These are phyloP conservation scores for Pythium vanterpoolii DNA, from an alignment of 352 stramenopile species.

Conservation along the genomic window DNA sequence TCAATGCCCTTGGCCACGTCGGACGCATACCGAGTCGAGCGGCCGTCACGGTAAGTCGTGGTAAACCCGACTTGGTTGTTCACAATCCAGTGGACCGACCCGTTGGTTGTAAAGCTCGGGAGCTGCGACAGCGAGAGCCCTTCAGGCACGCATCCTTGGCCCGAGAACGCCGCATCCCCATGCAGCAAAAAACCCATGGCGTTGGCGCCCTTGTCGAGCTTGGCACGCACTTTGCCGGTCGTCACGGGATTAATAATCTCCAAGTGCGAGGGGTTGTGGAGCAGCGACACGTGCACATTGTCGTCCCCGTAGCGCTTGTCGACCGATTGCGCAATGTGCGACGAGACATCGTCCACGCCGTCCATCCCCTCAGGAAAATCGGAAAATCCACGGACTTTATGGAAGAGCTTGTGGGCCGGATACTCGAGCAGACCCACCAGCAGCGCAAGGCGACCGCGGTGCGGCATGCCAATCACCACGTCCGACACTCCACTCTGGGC, in stretches of 20 bases:
- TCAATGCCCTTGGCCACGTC: slow-evolving; percentile 85
- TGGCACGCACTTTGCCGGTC: slow-evolving; percentile 80
- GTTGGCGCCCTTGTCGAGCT: slow-evolving; percentile 58
- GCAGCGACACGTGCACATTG: slow-evolving; percentile 73
- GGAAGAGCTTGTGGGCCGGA: slow-evolving; percentile 77
- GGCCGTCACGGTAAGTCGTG: slow-evolving; percentile 74
- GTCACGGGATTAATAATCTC: slow-evolving; percentile 88
- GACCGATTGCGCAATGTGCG: slow-evolving; percentile 76
- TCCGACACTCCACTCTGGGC: slow-evolving; percentile 48
- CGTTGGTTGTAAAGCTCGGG: slow-evolving; percentile 68
- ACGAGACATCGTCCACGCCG: slow-evolving; percentile 83
- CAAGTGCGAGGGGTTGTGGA: slow-evolving; percentile 86
- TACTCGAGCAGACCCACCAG: slow-evolving; percentile 78
- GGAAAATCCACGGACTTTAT: slow-evolving; percentile 73
- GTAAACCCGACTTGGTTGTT: slow-evolving; percentile 92
- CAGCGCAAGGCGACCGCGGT: slow-evolving; percentile 76
- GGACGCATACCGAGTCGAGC: slow-evolving; percentile 80
- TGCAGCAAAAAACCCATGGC: slow-evolving; percentile 86
- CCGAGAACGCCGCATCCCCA: slow-evolving; percentile 83
- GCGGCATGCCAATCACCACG: slow-evolving; percentile 86
- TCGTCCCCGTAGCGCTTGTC: slow-evolving; percentile 62
- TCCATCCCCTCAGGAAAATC: slow-evolving; percentile 62
- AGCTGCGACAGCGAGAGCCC: slow-evolving; percentile 72
- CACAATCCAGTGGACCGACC: slow-evolving; percentile 83
- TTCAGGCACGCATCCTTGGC: slow-evolving; percentile 82